phyloP scores from a whole-genome alignment of 805 yeast species.

The Blastobotrys mokoenaii region DNA sequence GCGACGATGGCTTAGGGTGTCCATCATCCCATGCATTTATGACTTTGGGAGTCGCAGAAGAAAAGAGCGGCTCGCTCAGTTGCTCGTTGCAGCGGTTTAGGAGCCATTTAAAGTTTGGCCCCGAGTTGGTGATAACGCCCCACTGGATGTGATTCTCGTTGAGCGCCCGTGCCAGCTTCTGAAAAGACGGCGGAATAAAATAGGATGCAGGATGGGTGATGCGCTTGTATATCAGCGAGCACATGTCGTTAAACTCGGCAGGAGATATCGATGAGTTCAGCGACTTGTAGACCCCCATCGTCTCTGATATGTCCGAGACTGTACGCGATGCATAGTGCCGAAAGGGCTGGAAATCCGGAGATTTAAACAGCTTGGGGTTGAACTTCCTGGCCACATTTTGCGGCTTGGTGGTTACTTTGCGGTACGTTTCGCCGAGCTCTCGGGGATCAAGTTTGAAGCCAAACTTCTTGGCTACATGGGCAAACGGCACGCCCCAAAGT shows the following conservation, averaged over 20 bases:
- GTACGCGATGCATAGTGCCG: conserved; percentile 10
- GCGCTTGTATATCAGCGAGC: conserved; percentile 5
- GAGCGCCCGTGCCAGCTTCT: conserved; percentile 3
- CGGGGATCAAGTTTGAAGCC: conserved; percentile 1
- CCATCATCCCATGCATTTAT: conserved; percentile 14
- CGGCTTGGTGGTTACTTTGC: not conserved
- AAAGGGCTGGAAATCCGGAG: conserved; percentile 3
- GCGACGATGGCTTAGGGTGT: conserved; percentile 21
- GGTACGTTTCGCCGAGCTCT: not conserved
- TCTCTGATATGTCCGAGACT: conserved; percentile 3
- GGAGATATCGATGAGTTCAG: not conserved
- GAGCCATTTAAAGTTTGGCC: conserved; percentile 16
- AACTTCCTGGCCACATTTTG: not conserved
- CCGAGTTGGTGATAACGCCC: conserved; percentile 25
- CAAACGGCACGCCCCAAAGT: not conserved
- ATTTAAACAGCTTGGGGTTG: conserved; percentile 4
- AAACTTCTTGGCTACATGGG: not conserved
- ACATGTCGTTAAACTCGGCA: conserved; percentile 1
- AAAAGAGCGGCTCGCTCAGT: not conserved
- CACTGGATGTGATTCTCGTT: conserved; percentile 13
- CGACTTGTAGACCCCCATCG: not conserved
- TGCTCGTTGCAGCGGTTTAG: conserved; percentile 7
- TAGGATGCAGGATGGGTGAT: conserved; percentile 13
- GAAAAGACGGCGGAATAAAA: conserved; percentile 4
- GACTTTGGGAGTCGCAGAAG: not conserved